Conservation (phyloP, 2,329 filamentous ascomycete genomes). For the Herpomyces periplanetae region DNA sequence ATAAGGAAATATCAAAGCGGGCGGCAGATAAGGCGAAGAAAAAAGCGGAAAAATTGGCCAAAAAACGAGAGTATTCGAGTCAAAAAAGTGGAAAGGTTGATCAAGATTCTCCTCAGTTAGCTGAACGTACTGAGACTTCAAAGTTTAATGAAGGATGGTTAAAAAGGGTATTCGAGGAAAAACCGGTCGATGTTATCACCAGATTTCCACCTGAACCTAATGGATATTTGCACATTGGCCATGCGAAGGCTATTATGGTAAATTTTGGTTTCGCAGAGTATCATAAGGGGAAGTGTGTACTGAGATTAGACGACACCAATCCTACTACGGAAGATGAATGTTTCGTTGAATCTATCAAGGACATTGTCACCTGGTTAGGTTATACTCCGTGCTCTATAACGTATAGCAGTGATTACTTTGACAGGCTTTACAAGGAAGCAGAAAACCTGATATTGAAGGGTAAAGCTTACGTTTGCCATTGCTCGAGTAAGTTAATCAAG, state of each 20-base stretch:
- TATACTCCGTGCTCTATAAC: conserved; percentile 45
- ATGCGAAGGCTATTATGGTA: conserved; percentile 74
- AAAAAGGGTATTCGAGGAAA: conserved; percentile 12
- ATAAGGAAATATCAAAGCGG: conserved; percentile 10
- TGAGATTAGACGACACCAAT: conserved; percentile 79
- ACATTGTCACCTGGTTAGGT: conserved; percentile 52
- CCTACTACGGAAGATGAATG: conserved; percentile 65
- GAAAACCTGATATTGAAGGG: conserved; percentile 38
- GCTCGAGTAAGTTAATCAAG: conserved; percentile 12
- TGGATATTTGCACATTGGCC: conserved; percentile 67
- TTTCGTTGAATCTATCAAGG: conserved; percentile 58
- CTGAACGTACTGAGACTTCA: background rate
- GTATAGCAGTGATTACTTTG: conserved; percentile 63
- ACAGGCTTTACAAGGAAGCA: conserved; percentile 48
- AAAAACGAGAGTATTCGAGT: conserved; percentile 6
- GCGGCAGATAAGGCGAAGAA: conserved; percentile 12
- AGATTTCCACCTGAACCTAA: conserved; percentile 26
- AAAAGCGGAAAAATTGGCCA: conserved; percentile 9
- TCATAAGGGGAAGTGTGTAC: conserved; percentile 34
- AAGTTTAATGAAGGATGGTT: conserved; percentile 13
- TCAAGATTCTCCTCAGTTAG: conserved; percentile 1
- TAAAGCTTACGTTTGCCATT: conserved; percentile 48
- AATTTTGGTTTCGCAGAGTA: conserved; percentile 78
- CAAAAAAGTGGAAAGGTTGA: conserved; percentile 2
- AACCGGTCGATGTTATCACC: conserved; percentile 10